These are phyloP conservation scores for Backusella parvicylindrica DNA, from an alignment of 192 early-diverging fungal genomes.

Conservation along the genomic window DNA sequence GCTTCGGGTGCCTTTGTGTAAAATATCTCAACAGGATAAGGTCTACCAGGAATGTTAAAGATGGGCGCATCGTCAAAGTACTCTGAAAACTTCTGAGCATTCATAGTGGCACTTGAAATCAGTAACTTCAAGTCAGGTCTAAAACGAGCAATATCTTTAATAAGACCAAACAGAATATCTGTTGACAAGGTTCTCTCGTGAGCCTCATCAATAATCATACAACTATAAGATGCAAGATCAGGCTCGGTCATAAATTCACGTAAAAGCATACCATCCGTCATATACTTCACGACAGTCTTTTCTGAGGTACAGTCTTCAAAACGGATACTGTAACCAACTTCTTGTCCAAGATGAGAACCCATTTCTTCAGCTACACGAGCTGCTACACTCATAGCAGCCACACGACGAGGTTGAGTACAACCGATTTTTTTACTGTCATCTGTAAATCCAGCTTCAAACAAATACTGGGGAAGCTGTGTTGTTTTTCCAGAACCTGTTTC, in stretches of 20 bases:
- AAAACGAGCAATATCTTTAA: conserved; percentile 95
- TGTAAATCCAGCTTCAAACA: conserved; percentile 94
- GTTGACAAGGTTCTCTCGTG: conserved; percentile 97
- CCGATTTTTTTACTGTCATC: conserved; percentile 83
- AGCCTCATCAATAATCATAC: conserved; percentile 97
- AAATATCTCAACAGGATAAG: conserved; percentile 91
- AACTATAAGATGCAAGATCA: conserved; percentile 84
- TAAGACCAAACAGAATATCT: conserved; percentile 93
- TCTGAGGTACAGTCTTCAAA: conserved; percentile 98
- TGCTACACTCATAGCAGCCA: conserved; percentile 97
- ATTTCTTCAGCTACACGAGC: conserved; percentile 97
- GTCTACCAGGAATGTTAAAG: conserved; percentile 91
- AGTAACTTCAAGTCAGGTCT: conserved; percentile 90
- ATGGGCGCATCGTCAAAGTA: conserved; percentile 95
- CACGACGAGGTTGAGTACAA: conserved; percentile 97
- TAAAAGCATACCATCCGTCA: conserved; percentile 98
- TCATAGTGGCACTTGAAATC: conserved; percentile 97
- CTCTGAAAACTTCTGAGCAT: conserved; percentile 92
- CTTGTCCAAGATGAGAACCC: conserved; percentile 85
- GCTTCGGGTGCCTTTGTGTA: conserved; percentile 97
- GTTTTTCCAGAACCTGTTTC: conserved; percentile 99
- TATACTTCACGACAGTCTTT: conserved; percentile 94
- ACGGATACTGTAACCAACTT: conserved; percentile 96
- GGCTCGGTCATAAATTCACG: conserved; percentile 98
- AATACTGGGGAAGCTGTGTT: conserved; percentile 97